Base-by-base conservation (phyloP, 2,329 filamentous ascomycete species). In the Samsoniella hepiali region DNA sequence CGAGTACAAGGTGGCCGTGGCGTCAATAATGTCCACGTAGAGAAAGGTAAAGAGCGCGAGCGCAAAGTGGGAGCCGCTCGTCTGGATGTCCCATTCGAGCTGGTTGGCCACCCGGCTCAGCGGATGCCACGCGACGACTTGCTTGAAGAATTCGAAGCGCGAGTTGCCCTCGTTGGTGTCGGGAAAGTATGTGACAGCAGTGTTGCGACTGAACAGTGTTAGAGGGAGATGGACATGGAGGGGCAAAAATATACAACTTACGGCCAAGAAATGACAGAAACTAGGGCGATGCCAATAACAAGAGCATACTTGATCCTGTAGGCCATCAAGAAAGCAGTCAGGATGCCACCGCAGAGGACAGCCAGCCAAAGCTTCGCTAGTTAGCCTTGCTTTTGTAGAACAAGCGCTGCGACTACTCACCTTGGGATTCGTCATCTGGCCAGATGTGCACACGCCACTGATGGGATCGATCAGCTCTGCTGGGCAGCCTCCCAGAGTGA, bases 271-370 rank as follows among this genome's bases (percentile, higher is more conserved):
- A 91, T 79, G 67, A 92, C 82, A 5, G 88, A 90, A 4, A 91
- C 88, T 7, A 91, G 77, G 10, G 85, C 78, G 62, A 93, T 91
- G 2, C 90, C 90, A 31, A 89, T 84, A 61, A 92, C 84, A 65
- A 93, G 90, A 55, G 89, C 88, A 62, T 88, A 88, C 72, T 91
- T 91, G 76, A 91, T 81, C 45, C 88, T 85, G 73, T 89, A 93
- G 22, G 89, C 84, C 89, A 92, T 92, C 75, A 96, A 85, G 67
- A 94, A 84, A 5, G 90, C 87, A 0, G 91, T 94, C 44, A 96
- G 75, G 53, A 96, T 81, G 40, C 91, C 91, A 15, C 93, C 91
- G 61, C 88, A 86, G 72, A 92, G 88, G 67, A 96, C 89, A 11
- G 91, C 93, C 61, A 96, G 85, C 93, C 93, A 97, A 82, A 96